Percentiles rank a stretch among this genome's conserved stretches.
phyloP scores from a whole-genome alignment of 2,329 filamentous ascomycete genomes.

The Hysterium pulicare region DNA sequence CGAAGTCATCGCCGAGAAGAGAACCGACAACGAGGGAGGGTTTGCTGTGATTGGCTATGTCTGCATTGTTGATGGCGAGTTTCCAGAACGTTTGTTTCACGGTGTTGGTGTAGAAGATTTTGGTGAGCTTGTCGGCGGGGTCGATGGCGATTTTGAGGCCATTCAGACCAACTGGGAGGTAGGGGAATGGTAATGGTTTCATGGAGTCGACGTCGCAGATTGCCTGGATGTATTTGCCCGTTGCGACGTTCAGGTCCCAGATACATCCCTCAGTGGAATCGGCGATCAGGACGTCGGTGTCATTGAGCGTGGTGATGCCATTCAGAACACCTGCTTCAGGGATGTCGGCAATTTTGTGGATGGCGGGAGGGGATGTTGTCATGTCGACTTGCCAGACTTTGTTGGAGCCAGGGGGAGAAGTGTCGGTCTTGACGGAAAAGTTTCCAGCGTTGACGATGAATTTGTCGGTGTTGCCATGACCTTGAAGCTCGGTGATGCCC shows the following conservation, averaged over 20 bases:
- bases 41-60: background rate
- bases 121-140: background rate
- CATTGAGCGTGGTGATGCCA: background rate
- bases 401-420: background rate
- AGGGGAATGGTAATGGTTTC: background rate
- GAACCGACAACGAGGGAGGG: background rate
- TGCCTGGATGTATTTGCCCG: background rate
- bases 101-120: background rate
- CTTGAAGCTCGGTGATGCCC: slow-evolving; percentile 24
- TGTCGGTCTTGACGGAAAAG: slow-evolving; percentile 15
- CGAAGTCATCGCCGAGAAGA: background rate
- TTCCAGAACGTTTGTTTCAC: background rate
- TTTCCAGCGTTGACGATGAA: slow-evolving; percentile 21
- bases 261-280: background rate
- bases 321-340: slow-evolving; percentile 1
- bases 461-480: slow-evolving; percentile 12
- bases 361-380: background rate
- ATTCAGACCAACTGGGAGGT: background rate
- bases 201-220: background rate
- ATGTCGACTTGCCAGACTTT: background rate
- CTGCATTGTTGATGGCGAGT: background rate
- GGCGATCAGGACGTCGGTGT: background rate
- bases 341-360: background rate
- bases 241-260: background rate
- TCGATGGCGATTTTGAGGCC: background rate